Percentiles rank a stretch among this genome's conserved stretches.
phyloP scores from a whole-genome alignment of 495 filamentous ascomycete species.

The Poronia punctata region DNA sequence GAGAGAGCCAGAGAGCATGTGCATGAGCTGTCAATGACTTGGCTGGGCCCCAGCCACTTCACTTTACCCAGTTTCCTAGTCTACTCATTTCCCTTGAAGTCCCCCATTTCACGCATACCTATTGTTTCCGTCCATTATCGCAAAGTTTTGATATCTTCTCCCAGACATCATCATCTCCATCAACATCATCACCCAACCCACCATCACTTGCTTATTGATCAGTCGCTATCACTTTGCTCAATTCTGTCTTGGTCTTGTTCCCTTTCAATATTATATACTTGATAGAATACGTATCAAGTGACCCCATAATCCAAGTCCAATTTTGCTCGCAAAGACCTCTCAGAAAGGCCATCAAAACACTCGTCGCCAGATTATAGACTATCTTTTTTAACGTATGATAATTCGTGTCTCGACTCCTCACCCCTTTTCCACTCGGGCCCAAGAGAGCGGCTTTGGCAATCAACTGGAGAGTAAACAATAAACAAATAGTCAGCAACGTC shows the following conservation, averaged over 20 bases:
- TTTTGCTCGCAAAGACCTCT: neutral
- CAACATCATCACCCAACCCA: neutral
- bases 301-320: neutral
- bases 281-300: slow-evolving; percentile 8
- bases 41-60: slow-evolving; percentile 13
- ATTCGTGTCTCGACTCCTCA: neutral
- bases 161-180: slow-evolving; percentile 4
- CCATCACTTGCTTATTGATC: neutral
- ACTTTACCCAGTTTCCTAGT: slow-evolving; percentile 9
- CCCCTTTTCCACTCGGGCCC: neutral
- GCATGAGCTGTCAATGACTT: slow-evolving; percentile 13
- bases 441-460: no score
- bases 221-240: neutral
- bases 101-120: slow-evolving; percentile 6
- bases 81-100: slow-evolving; percentile 4
- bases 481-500: no score
- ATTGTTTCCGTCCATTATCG: slow-evolving; percentile 7
- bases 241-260: slow-evolving; percentile 2
- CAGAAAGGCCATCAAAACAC: no score
- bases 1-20: neutral
- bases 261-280: slow-evolving; percentile 7
- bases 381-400: neutral
- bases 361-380: slow-evolving; percentile 4
- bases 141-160: slow-evolving; percentile 4
- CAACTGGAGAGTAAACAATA: no score